Base-by-base conservation (phyloP, 2,329 filamentous ascomycete species). In the Parastagonospora avenae region DNA sequence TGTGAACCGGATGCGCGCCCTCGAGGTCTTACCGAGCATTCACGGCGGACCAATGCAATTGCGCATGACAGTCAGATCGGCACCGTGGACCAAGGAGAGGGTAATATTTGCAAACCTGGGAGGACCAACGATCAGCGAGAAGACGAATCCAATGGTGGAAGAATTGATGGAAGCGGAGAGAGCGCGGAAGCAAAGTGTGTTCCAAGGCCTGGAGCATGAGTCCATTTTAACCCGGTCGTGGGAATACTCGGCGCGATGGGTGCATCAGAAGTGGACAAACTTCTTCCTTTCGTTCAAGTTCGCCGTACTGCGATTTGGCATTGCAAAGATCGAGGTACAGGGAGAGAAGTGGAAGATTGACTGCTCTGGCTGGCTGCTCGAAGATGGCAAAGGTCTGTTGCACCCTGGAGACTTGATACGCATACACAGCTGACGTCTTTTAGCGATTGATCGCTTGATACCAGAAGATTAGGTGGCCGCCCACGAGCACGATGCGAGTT, bases 331-430 rank as follows among this genome's bases (percentile, higher is more conserved):
- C 4, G 57, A 69, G 41, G 66, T 71, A 2, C 51, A 64, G 12
- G 68, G 62, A 6, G 60, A 65, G 12, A 70, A 70, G 43, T 73
- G 69, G 69, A 72, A 72, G 55, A 64, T 73, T 40, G 70, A 73
- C 45, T 72, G 69, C 49, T 63, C 63, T 10, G 70, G 68, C 0
- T 70, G 60, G 39, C 44, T 73, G 47, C 43, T 66, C 6, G 70
- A 73, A 37, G 54, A 72, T 35, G 70, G 70, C 16, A 63, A 62
- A 69, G 70, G 70, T 73, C 67, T 39, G 66, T 61, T 12, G 9
- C 28, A 4, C 14, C 7, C 11, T 11, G n/a, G 12, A n/a, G 14
- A 14, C 3, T 10, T 41, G 29, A 42, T 8, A 9, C 30, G 4
- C n/a, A 10, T 4, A 16, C 2, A 32, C 59, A 65, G 36, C 66